A percentile compares a stretch with the other conserved stretches of the same genome.
Conservation (phyloP, 345 rosid species). For the Rhizophora mangle region DNA sequence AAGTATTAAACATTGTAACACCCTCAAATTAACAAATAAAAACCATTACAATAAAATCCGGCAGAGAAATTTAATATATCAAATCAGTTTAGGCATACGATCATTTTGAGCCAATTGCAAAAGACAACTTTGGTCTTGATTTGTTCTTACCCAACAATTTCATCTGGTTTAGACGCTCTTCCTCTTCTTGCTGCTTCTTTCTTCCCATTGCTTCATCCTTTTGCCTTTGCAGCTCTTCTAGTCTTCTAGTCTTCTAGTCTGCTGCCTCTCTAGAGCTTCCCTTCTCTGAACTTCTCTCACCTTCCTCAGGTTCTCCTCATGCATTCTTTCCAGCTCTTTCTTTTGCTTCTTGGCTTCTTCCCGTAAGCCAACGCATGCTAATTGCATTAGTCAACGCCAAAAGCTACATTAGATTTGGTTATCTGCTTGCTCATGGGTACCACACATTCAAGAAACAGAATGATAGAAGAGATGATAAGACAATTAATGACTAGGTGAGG, state of each 20-base stretch:
- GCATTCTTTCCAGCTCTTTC: conserved; percentile 73
- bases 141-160: conserved; percentile 96
- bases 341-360: conserved; percentile 61
- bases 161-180: conserved; percentile 82
- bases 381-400: background rate
- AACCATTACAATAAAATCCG: too few relatives aligned
- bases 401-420: too few relatives aligned
- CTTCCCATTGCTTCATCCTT: conserved; percentile 80
- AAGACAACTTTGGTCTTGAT: conserved; percentile 83
- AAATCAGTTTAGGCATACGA: too few relatives aligned
- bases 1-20: too few relatives aligned
- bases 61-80: too few relatives aligned
- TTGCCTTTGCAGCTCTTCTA: conserved; percentile 75
- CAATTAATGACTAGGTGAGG: too few relatives aligned
- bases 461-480: too few relatives aligned
- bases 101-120: conserved; percentile 83
- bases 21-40: too few relatives aligned
- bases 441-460: too few relatives aligned
- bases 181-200: conserved; percentile 90
- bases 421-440: too few relatives aligned
- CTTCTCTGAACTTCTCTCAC: conserved; percentile 76
- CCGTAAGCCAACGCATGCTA: conserved; percentile 31
- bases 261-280: conserved; percentile 84
- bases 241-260: conserved; percentile 71
- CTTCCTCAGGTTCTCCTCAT: conserved; percentile 67